Base-by-base conservation (phyloP, 441 rosid genomes). In the Codiaeum variegatum region DNA sequence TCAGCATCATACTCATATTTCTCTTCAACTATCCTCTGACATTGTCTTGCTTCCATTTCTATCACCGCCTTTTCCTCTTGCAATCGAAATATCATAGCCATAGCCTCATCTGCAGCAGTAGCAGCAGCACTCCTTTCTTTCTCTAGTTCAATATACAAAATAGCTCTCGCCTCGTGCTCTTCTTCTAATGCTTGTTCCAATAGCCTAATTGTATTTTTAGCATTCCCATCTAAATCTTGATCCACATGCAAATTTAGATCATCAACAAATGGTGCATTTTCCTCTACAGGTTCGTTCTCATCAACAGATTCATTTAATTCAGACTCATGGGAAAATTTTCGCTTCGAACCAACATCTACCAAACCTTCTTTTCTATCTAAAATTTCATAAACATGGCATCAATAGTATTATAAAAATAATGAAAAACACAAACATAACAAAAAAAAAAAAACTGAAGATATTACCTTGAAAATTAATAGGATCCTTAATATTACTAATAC, bases 101-200 rank as follows among this genome's bases (percentile, higher is more conserved):
- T 84, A 58, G 92, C 90, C 78, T 91, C 95, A 6, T 86, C 91
- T 0, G 93, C 90, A 49, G 93, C 97, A 15, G 85, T 73, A 29
- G 95, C 90, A 21, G 95, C 92, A 28, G 94, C 94, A 49, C 69
- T 85, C 81, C 97, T 90, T 83, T 90, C 96, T 64, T 90, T 88
- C 84, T 90, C 96, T 0, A 88, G 88, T 63, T 92, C 97, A 67
- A 81, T 74, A 77, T 83, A 83, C 69, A 91, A 72, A 12, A 80
- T 75, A 66, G 82, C 62, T 38, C 81, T 76, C 12, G 76, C 79
- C 54, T 75, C 60, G 47, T 69, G 78, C 75, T 79, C 82, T 55
- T 75, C 74, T 72, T 84, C 85, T 42, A 87, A 69, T 38, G 84
- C 83, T 73, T 78, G 84, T 70, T 88, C 88, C 60, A 88, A 63